Evolutionary conservation across 441 rosid species (phyloP), one percentile per base, ranked within the genome.

Genomic region (Cnidoscolus chayamansa): DNA sequence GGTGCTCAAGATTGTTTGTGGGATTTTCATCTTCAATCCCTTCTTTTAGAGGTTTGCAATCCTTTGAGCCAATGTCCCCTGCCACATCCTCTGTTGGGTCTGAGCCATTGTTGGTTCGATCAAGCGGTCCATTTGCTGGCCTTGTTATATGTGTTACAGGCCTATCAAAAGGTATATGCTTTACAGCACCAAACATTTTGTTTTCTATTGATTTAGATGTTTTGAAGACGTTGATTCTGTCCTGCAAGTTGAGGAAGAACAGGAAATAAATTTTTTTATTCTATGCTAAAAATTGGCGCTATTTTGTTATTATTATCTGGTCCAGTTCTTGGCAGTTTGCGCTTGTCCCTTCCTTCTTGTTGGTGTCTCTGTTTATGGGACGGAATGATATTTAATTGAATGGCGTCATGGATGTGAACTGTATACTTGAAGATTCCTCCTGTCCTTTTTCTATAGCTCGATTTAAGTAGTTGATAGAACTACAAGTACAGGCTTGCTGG

Each of bases 141-240:
- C 93, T 96, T 73, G 87, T 89, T 55, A 89, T 96, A 9, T 96
- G 98, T 68, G 98, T 91, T 55, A 93, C 98, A 31, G 98, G 99
- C 77, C 87, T 96, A 54, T 96, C 99, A 51, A 93, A 90, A 89
- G 98, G 99, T 91, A 60, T 12, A 20, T 50, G 17, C 35, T 76
- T 63, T 49, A 56, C 10, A 30, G 67, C 55, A 15, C 7, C 51
- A 10, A 37, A 15, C 40, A 4, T 13, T 61, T 59, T 59, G 10
- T 9, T 69, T 49, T 49, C 19, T 16, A 11, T 57, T 49, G 50
- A 13, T 53, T 57, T 63, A 31, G 50, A 49, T 67, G 43, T 45
- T 25, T 13, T 60, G 13, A 32, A 30, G 37, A 59, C 25, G 7
- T 71, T 61, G 49, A 31, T 72, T 63, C 3, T 3, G 10, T 64